A percentile compares a stretch with the other conserved stretches of the same genome.
Evolutionary conservation across 768 basidiomycete genomes (phyloP).

Genomic region (Leucosporidium yakuticum): DNA sequence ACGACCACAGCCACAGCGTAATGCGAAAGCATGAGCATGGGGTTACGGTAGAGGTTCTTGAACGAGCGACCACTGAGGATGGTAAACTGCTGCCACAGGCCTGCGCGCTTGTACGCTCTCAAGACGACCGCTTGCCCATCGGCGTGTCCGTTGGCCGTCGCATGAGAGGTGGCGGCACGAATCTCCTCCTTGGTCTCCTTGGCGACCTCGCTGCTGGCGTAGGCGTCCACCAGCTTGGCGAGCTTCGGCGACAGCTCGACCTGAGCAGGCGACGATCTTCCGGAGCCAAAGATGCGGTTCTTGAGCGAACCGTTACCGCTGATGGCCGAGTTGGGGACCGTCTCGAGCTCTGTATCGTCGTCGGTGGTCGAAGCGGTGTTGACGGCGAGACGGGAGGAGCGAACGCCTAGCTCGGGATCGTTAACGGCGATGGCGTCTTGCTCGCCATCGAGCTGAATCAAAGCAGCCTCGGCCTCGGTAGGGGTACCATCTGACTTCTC

Average conservation of each 20-base stretch:
- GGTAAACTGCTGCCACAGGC: conserved; percentile 81
- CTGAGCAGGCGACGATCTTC: conserved; percentile 10
- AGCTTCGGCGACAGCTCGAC: conserved; percentile 55
- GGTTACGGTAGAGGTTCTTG: conserved; percentile 95
- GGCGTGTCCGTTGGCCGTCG: conserved; percentile 65
- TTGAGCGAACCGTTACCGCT: background rate
- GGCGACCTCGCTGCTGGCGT: conserved; percentile 59
- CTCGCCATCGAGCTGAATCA: conserved; percentile 20
- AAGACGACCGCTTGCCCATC: conserved; percentile 58
- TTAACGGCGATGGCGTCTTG: conserved; percentile 2
- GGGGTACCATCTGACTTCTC: conserved; percentile 22
- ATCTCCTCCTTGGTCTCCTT: conserved; percentile 36
- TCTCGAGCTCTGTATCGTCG: conserved; percentile 33
- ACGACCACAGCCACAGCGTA: conserved; percentile 76
- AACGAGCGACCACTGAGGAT: conserved; percentile 93
- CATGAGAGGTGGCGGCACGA: conserved; percentile 49
- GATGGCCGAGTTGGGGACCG: conserved; percentile 9
- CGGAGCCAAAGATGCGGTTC: conserved; percentile 24
- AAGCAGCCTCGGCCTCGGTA: conserved; percentile 9
- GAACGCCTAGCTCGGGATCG: conserved; percentile 28
- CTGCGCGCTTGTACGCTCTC: conserved; percentile 58
- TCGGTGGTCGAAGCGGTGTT: background rate
- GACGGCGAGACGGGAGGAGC: background rate
- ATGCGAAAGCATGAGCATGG: conserved; percentile 81
- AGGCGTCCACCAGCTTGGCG: conserved; percentile 64